Base-by-base conservation (phyloP, 2,329 filamentous ascomycete species). In the Monilinia fructicola region DNA sequence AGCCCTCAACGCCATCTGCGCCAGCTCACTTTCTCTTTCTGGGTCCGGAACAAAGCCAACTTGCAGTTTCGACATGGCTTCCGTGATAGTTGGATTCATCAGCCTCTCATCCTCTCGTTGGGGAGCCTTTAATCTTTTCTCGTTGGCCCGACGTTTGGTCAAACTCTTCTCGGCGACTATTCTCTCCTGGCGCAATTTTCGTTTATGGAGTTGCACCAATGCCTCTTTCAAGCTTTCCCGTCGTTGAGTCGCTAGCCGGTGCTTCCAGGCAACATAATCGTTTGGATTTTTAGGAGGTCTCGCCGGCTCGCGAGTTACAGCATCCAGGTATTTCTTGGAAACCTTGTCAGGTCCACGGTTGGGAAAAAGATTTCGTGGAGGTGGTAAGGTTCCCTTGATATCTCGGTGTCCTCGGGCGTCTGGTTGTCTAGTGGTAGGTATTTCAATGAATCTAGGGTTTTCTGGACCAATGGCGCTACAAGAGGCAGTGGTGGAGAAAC, bases 401-500 rank as follows among this genome's bases (percentile, higher is more conserved):
- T 73, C 72, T 54, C 78, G 78, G 2, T 78, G 74, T 2, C 74
- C 79, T 68, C 77, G 79, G 18, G 76, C 76, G 71, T 85, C 81
- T 42, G 68, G 69, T 71, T 97, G 92, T n/a, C 87, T 84, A 59
- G 90, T 85, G 72, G 84, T 83, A 58, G 93, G 94, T 65, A 97
- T 82, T 71, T 92, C 87, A 79, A 98, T 90, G 81, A 90, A 98
- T 71, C 86, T 85, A 56, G 95, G 94, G 46, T 93, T 96, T 77
- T 97, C 91, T 59, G 95, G 94, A 23, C 90, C 89, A 70, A 93
- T 82, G 60, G 79, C 79, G 59, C 75, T 76, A 67, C 74, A 72
- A n/a, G 77, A 54, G 23, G 79, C 59, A 21, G 83, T 79, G 31
- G 81, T 81, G 69, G 80, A 79, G 74, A 84, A 85, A 65, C 79